phyloP scores from a whole-genome alignment of 169 alveolate species.

The Plasmodium berghei region DNA sequence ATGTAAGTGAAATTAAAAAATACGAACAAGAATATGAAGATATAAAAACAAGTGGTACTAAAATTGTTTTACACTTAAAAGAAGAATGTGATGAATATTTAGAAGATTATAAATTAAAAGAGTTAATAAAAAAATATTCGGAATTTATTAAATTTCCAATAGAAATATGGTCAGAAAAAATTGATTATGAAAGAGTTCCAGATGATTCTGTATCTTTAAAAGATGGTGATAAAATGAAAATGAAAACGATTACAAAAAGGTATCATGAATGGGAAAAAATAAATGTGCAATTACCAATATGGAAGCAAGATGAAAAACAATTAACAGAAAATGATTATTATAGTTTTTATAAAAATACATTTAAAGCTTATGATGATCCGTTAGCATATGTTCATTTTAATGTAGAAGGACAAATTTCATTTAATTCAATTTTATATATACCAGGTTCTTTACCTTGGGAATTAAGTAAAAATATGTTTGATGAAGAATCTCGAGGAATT shows the following conservation, averaged over 20 bases:
- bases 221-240: constrained; percentile 85
- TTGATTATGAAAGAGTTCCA: constrained; percentile 91
- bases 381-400: constrained; percentile 97
- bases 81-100: constrained; percentile 97
- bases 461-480: constrained; percentile 91
- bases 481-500: constrained; percentile 95
- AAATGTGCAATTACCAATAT: constrained; percentile 96
- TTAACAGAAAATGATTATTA: constrained; percentile 95
- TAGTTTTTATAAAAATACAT: constrained; percentile 94
- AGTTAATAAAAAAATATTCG: constrained; percentile 94
- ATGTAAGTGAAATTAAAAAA: constrained; percentile 91
- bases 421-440: constrained; percentile 95
- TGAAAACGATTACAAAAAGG: constrained; percentile 88
- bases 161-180: constrained; percentile 91
- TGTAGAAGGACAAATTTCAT: constrained; percentile 99
- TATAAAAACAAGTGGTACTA: constrained; percentile 95
- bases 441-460: constrained; percentile 95
- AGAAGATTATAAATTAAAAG: constrained; percentile 94
- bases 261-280: constrained; percentile 92
- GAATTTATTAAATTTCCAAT: constrained; percentile 98
- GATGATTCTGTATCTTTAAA: constrained; percentile 84
- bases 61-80: constrained; percentile 95
- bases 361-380: constrained; percentile 98
- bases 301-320: constrained; percentile 94
- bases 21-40: constrained; percentile 93